A percentile compares a stretch with the other conserved stretches of the same genome.
phyloP scores from a whole-genome alignment of 495 filamentous ascomycete species.

The Peziza echinospora region DNA sequence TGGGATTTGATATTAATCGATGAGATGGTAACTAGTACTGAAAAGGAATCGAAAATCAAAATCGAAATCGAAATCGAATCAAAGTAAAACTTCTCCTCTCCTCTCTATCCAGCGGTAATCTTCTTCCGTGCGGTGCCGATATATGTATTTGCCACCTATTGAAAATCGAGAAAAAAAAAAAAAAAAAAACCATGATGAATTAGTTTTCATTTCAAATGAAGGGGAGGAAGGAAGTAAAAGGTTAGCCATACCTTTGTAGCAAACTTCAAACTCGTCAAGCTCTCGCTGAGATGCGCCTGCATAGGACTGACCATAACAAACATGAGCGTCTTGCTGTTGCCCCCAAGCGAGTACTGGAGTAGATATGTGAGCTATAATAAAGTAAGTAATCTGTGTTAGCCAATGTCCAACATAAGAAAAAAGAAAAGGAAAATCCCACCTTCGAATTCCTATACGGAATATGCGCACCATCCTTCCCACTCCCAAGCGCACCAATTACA shows the following conservation, averaged over 20 bases:
- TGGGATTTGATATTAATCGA: too few species aligned
- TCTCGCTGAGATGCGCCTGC: constrained; percentile 78
- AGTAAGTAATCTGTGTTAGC: not conserved
- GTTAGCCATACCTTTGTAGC: constrained; percentile 54
- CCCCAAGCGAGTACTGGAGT: constrained; percentile 82
- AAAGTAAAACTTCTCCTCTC: too few species aligned
- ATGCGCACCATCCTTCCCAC: constrained; percentile 65
- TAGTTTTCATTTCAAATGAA: not conserved
- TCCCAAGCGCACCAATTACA: constrained; percentile 76
- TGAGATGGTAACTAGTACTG: too few species aligned
- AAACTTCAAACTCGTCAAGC: constrained; percentile 85
- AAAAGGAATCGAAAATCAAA: too few species aligned
- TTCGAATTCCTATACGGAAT: constrained; percentile 93
- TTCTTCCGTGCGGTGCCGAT: constrained; percentile 69
- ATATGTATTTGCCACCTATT: constrained; percentile 59
- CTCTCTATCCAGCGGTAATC: too few species aligned
- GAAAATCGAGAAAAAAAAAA: too few species aligned
- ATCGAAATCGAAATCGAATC: too few species aligned
- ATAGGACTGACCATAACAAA: constrained; percentile 94
- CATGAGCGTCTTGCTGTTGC: constrained; percentile 95
- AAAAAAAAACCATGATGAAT: too few species aligned
- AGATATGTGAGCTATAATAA: constrained; percentile 61
- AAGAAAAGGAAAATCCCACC: constrained; percentile 37
- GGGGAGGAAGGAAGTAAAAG: constrained; percentile 4
- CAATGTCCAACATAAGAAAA: not conserved